A percentile compares a stretch with the other conserved stretches of the same genome.
phyloP scores from a whole-genome alignment of 164 flowering plant species.

The Amborella trichopoda region DNA sequence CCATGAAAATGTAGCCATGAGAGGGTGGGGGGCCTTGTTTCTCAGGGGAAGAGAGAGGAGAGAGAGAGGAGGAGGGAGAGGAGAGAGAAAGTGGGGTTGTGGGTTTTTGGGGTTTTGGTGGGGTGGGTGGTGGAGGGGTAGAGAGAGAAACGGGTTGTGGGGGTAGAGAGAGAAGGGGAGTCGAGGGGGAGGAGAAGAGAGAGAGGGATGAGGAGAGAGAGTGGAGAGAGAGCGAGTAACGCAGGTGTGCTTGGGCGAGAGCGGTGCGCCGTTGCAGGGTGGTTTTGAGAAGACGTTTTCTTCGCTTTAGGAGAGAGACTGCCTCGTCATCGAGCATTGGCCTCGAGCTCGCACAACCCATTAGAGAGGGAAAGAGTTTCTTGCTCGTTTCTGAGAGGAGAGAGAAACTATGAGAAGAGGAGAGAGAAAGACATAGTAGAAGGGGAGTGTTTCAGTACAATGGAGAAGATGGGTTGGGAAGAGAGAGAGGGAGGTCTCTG shows the following conservation, averaged over 20 bases:
- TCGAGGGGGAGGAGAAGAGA: constrained; percentile 33
- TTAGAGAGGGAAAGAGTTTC: too few species aligned
- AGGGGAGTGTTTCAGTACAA: too few species aligned
- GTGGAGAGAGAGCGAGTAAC: constrained; percentile 30
- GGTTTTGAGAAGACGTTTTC: constrained; percentile 32
- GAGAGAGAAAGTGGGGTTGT: constrained; percentile 10
- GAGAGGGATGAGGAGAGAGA: constrained; percentile 35
- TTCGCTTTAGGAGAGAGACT: constrained; percentile 26
- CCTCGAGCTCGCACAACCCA: too few species aligned
- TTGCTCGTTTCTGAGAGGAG: too few species aligned
- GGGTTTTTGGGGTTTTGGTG: constrained; percentile 40
- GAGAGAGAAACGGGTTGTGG: constrained; percentile 13
- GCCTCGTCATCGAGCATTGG: too few species aligned
- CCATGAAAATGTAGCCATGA: constrained; percentile 7
- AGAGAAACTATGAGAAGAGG: too few species aligned
- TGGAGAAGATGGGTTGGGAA: too few species aligned
- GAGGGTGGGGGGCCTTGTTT: constrained; percentile 9
- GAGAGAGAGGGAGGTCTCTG: too few species aligned
- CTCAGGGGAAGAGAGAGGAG: constrained; percentile 15
- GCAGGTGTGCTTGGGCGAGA: constrained; percentile 38
- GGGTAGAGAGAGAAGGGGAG: constrained; percentile 27
- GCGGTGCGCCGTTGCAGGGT: constrained; percentile 29
- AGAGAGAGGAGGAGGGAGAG: constrained; percentile 15
- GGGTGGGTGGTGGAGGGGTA: constrained; percentile 15
- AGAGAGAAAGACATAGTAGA: too few species aligned